phyloP scores from a whole-genome alignment of 148 eudicot species.

The Rhododendron ferrugineum region DNA sequence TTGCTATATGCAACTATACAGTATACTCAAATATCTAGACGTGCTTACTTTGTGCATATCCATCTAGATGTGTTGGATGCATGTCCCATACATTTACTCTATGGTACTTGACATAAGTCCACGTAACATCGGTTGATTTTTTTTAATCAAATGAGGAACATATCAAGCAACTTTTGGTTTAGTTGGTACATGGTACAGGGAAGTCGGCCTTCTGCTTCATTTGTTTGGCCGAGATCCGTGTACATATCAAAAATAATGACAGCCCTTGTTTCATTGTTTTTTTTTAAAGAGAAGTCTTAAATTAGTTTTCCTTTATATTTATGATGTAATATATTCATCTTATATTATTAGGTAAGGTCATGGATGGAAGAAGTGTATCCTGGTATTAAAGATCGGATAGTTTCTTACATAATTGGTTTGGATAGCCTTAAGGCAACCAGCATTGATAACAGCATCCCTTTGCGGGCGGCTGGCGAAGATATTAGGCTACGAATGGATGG shows the following conservation, averaged over 20 bases:
- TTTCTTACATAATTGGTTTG: constrained; percentile 79
- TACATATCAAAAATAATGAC: not conserved
- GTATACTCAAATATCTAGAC: not conserved
- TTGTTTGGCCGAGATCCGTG: not conserved
- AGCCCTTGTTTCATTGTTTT: not conserved
- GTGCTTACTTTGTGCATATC: not conserved
- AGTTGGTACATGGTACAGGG: not conserved
- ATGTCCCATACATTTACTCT: not conserved
- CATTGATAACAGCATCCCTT: constrained; percentile 18
- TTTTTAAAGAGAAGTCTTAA: not conserved
- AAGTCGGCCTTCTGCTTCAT: not conserved
- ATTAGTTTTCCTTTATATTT: not conserved
- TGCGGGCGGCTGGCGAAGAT: constrained; percentile 37
- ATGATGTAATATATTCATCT: not conserved
- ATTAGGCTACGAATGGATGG: constrained; percentile 96
- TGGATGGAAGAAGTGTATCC: constrained; percentile 92
- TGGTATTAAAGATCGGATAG: constrained; percentile 45
- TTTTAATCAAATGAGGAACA: not conserved
- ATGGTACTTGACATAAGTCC: not conserved
- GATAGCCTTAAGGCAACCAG: constrained; percentile 77
- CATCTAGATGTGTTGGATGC: not conserved
- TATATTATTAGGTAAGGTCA: constrained; percentile 59
- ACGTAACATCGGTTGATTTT: not conserved
- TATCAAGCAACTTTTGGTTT: not conserved
- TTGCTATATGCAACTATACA: not conserved